Evolutionary conservation across 768 basidiomycete genomes (phyloP).

Genomic region (Clitopilus hobsonii): DNA sequence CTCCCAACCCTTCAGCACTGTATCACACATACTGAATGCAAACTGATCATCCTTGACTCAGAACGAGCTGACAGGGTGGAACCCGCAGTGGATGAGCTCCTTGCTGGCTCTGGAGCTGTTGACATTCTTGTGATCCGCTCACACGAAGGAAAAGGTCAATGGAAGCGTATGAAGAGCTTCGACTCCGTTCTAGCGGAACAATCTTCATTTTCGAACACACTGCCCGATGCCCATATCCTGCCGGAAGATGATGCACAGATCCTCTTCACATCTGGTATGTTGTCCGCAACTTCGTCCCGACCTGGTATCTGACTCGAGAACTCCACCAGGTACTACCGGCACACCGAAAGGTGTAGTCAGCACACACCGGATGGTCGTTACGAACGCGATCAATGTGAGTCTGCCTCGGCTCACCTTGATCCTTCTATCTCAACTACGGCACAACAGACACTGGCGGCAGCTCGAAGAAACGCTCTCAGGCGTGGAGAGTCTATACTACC

Average conservation of each 20-base stretch:
- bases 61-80: constrained; percentile 35
- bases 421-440: not conserved
- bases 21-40: constrained; percentile 32
- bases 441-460: constrained; percentile 26
- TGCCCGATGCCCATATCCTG: constrained; percentile 4
- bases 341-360: constrained; percentile 38
- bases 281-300: not conserved
- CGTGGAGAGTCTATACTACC: constrained; percentile 27
- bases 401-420: not conserved
- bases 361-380: constrained; percentile 40
- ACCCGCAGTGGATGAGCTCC: constrained; percentile 17
- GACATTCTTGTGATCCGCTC: constrained; percentile 35
- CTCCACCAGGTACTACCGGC: constrained; percentile 5
- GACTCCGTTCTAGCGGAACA: constrained; percentile 27
- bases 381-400: constrained; percentile 36
- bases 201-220: not conserved
- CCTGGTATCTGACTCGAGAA: not conserved
- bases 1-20: constrained; percentile 35
- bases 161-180: constrained; percentile 34
- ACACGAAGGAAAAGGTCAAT: constrained; percentile 30
- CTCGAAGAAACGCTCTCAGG: constrained; percentile 29
- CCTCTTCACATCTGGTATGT: not conserved
- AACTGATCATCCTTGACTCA: constrained; percentile 37
- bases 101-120: constrained; percentile 20
- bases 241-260: not conserved